A percentile compares a stretch with the other conserved stretches of the same genome.
phyloP scores from a whole-genome alignment of 1,139 yeast genomes.

The Pichia sp. region DNA sequence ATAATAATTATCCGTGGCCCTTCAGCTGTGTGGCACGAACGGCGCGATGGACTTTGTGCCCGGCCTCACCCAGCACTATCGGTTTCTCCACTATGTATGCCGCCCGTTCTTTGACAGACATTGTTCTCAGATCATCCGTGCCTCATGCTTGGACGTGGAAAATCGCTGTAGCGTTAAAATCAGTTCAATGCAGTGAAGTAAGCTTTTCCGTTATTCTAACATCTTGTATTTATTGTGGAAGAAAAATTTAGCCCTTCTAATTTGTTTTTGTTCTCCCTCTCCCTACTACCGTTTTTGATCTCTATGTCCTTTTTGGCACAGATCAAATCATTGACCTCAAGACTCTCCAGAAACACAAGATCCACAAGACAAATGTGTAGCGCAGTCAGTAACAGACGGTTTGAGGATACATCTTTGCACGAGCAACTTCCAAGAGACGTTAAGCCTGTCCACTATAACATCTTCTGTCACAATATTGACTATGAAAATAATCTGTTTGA shows the following conservation, averaged over 20 bases:
- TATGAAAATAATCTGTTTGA: slow-evolving; percentile 32
- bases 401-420: slow-evolving; percentile 30
- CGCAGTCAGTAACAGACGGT: slow-evolving; percentile 8
- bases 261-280: neutral
- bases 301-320: slow-evolving; percentile 3
- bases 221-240: too few species aligned
- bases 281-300: neutral
- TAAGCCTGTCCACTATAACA: slow-evolving; percentile 43
- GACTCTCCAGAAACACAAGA: neutral
- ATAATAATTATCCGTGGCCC: neutral
- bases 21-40: slow-evolving; percentile 2
- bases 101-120: too few species aligned
- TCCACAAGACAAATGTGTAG: slow-evolving; percentile 12
- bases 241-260: neutral
- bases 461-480: slow-evolving; percentile 39
- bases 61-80: too few species aligned
- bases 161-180: too few species aligned
- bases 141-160: too few species aligned
- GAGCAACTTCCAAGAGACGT: slow-evolving; percentile 45
- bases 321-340: neutral
- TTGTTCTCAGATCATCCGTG: too few species aligned
- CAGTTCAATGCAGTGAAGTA: too few species aligned
- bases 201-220: too few species aligned
- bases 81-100: too few species aligned
- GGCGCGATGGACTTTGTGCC: slow-evolving; percentile 1